phyloP scores from a whole-genome alignment of 148 eudicot genomes.

The Simmondsia chinensis region DNA sequence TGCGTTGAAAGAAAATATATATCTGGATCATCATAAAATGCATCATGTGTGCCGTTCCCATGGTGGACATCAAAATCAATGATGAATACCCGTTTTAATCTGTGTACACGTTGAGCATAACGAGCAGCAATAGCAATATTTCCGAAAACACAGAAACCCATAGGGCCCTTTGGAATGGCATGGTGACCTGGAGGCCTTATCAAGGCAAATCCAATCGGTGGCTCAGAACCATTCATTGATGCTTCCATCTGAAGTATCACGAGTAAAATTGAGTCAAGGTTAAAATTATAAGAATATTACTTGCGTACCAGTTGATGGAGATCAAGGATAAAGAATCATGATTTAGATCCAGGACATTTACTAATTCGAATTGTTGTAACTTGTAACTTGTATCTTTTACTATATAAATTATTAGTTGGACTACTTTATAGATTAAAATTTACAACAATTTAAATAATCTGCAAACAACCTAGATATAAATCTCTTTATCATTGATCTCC shows the following conservation, averaged over 20 bases:
- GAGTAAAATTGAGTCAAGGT: slow-evolving; percentile 15
- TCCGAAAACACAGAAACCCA: slow-evolving; percentile 97
- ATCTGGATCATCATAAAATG: slow-evolving; percentile 89
- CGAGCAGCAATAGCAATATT: slow-evolving; percentile 94
- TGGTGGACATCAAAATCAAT: slow-evolving; percentile 97
- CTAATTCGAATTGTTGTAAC: too few relatives aligned
- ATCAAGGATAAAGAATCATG: too few relatives aligned
- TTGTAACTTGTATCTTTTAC: too few relatives aligned
- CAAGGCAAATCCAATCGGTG: slow-evolving; percentile 80
- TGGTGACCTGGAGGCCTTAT: slow-evolving; percentile 98
- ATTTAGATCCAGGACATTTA: too few relatives aligned
- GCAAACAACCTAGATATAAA: too few relatives aligned
- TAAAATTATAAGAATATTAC: too few relatives aligned
- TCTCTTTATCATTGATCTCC: too few relatives aligned
- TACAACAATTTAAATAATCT: too few relatives aligned
- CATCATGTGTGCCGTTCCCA: slow-evolving; percentile 95
- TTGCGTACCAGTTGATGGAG: too few relatives aligned
- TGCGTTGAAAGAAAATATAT: slow-evolving; percentile 90
- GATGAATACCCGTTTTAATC: slow-evolving; percentile 79
- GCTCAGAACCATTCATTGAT: slow-evolving; percentile 38
- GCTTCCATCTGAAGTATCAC: slow-evolving; percentile 64
- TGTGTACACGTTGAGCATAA: slow-evolving; percentile 75
- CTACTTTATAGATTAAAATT: too few relatives aligned
- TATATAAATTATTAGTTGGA: too few relatives aligned
- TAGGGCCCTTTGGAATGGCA: slow-evolving; percentile 91